phyloP scores from a whole-genome alignment of 2,329 filamentous ascomycete genomes.

The Curvularia verruculosa region DNA sequence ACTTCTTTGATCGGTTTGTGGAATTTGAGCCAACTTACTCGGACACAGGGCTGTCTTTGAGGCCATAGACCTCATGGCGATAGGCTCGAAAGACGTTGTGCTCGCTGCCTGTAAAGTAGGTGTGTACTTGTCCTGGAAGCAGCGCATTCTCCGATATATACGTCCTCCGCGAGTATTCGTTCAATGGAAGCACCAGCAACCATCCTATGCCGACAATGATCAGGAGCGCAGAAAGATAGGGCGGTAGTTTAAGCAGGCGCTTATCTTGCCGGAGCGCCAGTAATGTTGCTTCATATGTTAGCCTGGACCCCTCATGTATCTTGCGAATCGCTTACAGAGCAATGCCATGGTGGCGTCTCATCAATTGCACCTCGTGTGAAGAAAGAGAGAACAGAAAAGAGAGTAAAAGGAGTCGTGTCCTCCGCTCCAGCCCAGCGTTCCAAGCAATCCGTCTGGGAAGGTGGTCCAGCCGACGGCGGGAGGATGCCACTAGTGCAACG shows the following conservation, averaged over 20 bases:
- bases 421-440: slow-evolving; percentile 22
- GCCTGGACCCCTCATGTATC: slow-evolving; percentile 1
- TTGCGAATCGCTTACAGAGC: slow-evolving; percentile 35
- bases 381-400: slow-evolving; percentile 5
- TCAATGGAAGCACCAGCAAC: slow-evolving; percentile 86
- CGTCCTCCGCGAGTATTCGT: slow-evolving; percentile 88
- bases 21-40: slow-evolving; percentile 37
- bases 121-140: slow-evolving; percentile 93
- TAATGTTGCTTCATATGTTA: slow-evolving; percentile 57
- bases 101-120: slow-evolving; percentile 95
- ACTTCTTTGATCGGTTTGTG: slow-evolving; percentile 2
- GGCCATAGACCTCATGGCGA: slow-evolving; percentile 75
- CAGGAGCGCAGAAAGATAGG: slow-evolving; percentile 84
- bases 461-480: slow-evolving; percentile 18
- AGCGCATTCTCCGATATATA: slow-evolving; percentile 99
- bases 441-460: slow-evolving; percentile 19
- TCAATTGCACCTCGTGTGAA: slow-evolving; percentile 16
- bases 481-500: slow-evolving; percentile 24
- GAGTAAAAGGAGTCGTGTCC: slow-evolving; percentile 17
- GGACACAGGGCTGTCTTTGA: slow-evolving; percentile 55
- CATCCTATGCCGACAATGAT: slow-evolving; percentile 85
- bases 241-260: slow-evolving; percentile 80
- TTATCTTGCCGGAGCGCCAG: slow-evolving; percentile 79
- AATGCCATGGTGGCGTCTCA: slow-evolving; percentile 41
- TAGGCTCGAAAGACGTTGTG: slow-evolving; percentile 94